Conservation (phyloP, 2,329 filamentous ascomycete species). For the Thelonectria blattea region DNA sequence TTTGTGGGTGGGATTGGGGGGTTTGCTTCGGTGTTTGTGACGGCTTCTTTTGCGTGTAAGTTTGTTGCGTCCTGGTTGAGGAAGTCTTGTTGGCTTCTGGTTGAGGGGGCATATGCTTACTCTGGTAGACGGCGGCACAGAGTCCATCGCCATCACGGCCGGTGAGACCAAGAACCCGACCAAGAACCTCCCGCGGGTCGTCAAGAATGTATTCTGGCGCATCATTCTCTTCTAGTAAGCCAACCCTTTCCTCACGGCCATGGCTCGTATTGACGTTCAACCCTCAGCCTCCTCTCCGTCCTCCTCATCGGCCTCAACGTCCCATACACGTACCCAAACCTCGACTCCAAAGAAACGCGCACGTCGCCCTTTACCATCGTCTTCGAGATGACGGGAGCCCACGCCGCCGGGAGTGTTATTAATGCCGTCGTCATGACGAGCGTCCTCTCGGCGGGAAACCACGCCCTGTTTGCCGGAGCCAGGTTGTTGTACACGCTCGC, state of each 20-base stretch:
- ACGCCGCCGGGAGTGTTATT: slow-evolving; percentile 58
- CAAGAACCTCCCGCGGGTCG: slow-evolving; percentile 65
- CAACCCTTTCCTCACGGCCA: no score
- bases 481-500: slow-evolving; percentile 46
- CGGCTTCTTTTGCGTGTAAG: slow-evolving; percentile 62
- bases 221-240: slow-evolving; percentile 58
- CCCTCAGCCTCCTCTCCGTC: slow-evolving; percentile 44
- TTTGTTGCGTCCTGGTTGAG: no score
- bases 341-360: slow-evolving; percentile 41
- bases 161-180: slow-evolving; percentile 69
- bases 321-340: slow-evolving; percentile 55
- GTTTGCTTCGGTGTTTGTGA: slow-evolving; percentile 65
- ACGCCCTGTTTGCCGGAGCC: slow-evolving; percentile 45
- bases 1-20: slow-evolving; percentile 70
- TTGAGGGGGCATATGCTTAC: no score
- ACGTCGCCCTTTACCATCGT: slow-evolving; percentile 61
- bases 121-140: slow-evolving; percentile 55
- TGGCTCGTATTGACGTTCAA: no score
- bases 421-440: slow-evolving; percentile 61
- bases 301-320: slow-evolving; percentile 61
- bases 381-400: slow-evolving; percentile 62
- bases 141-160: slow-evolving; percentile 70
- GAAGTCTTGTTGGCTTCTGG: no score
- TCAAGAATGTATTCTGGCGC: slow-evolving; percentile 71
- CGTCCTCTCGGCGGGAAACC: slow-evolving; percentile 47